phyloP scores from a whole-genome alignment of 305 asterid species.

The Solanum chacoense region DNA sequence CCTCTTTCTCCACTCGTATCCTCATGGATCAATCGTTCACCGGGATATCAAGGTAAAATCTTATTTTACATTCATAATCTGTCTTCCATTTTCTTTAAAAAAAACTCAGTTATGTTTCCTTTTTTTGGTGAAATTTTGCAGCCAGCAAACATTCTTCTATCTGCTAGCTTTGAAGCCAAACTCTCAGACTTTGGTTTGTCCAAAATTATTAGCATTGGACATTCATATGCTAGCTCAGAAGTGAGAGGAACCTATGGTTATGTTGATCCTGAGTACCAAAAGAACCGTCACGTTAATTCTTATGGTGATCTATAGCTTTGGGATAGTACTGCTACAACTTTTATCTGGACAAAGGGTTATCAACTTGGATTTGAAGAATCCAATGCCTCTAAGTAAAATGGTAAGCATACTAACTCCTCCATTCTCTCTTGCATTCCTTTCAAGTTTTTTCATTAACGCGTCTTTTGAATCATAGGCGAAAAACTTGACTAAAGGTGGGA shows the following conservation, averaged over 20 bases:
- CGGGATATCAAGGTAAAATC: slow-evolving; percentile 61
- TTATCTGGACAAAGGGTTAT: slow-evolving; percentile 71
- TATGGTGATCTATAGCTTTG: slow-evolving; percentile 74
- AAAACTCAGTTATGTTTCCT: background rate
- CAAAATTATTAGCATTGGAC: slow-evolving; percentile 49
- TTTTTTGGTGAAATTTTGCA: slow-evolving; percentile 12
- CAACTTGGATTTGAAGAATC: slow-evolving; percentile 45
- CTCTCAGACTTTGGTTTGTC: slow-evolving; percentile 74
- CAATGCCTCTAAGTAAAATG: slow-evolving; percentile 59
- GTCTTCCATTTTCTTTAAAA: background rate
- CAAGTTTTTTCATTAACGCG: background rate
- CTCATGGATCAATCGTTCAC: slow-evolving; percentile 66
- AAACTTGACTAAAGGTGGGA: slow-evolving; percentile 40
- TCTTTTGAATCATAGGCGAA: slow-evolving; percentile 37
- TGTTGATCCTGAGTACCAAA: slow-evolving; percentile 83
- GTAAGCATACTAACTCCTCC: slow-evolving; percentile 17
- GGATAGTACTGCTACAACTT: slow-evolving; percentile 71
- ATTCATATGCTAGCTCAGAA: slow-evolving; percentile 77
- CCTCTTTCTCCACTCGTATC: slow-evolving; percentile 58
- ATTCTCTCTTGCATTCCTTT: background rate
- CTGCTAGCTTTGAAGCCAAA: slow-evolving; percentile 46
- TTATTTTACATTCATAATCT: background rate
- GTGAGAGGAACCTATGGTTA: slow-evolving; percentile 86
- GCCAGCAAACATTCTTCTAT: slow-evolving; percentile 79
- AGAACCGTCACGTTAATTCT: slow-evolving; percentile 61